Conservation (phyloP, 2,329 filamentous ascomycete species). For the Magnaporthiopsis incrustans region DNA sequence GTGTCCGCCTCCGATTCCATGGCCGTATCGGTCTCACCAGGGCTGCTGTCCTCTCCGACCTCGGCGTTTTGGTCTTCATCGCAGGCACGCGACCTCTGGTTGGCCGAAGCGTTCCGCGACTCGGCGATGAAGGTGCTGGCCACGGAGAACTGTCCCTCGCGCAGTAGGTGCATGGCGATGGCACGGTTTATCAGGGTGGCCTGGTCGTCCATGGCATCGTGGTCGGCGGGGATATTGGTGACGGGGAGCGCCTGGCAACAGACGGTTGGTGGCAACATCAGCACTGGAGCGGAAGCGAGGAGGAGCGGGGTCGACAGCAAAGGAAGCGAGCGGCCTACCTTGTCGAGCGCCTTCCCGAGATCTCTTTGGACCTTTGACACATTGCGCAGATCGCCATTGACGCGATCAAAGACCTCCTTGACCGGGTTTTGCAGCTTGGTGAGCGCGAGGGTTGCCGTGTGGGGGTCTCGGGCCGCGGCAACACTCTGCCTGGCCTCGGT, state of each 20-base stretch:
- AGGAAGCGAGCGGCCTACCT: constrained; percentile 37
- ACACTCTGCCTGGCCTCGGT: constrained; percentile 66
- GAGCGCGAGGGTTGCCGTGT: constrained; percentile 64
- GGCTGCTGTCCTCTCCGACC: not conserved
- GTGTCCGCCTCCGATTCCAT: constrained; percentile 8
- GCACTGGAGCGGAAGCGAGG: not conserved
- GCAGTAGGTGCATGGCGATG: constrained; percentile 91
- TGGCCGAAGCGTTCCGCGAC: constrained; percentile 29
- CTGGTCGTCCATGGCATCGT: constrained; percentile 71
- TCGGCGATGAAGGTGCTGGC: constrained; percentile 80
- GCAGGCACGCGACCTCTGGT: not conserved
- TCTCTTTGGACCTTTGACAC: constrained; percentile 75
- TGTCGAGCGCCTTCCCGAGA: constrained; percentile 79
- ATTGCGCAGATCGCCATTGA: constrained; percentile 75
- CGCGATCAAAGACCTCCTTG: constrained; percentile 69
- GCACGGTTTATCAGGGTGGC: constrained; percentile 79
- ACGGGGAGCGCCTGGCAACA: constrained; percentile 26
- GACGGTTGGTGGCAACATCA: constrained; percentile 8
- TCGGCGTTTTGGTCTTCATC: not conserved
- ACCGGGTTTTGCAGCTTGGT: constrained; percentile 81
- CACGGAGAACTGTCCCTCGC: constrained; percentile 87
- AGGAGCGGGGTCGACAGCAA: constrained; percentile 12
- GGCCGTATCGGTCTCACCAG: not conserved
- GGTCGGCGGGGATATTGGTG: constrained; percentile 65
- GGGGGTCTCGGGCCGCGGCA: constrained; percentile 53